A percentile compares a stretch with the other conserved stretches of the same genome.
Conservation (phyloP, 2,329 filamentous ascomycete species). For the Fonsecaea erecta region DNA sequence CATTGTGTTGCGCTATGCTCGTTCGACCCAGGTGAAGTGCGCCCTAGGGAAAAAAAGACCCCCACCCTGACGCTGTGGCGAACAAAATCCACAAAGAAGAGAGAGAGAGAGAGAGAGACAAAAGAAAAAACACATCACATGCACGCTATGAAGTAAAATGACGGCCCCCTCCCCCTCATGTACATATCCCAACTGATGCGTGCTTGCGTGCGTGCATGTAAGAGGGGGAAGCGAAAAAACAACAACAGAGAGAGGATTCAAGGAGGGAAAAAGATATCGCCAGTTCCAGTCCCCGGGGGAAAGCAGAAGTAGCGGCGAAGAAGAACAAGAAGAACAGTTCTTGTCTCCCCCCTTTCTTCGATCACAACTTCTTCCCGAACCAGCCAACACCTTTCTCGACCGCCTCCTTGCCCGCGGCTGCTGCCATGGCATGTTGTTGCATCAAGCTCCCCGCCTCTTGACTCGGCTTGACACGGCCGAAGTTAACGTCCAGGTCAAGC, state of each 20-base stretch:
- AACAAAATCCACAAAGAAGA: not conserved
- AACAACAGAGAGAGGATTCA: not conserved
- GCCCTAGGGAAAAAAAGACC: not conserved
- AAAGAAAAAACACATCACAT: not conserved
- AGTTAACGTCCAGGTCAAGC: constrained; percentile 90
- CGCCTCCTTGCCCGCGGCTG: constrained; percentile 1
- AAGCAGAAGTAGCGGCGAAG: not conserved
- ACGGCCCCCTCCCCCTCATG: not conserved
- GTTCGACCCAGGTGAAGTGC: not conserved
- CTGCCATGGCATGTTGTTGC: constrained; percentile 3
- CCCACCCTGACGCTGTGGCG: not conserved
- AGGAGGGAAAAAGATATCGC: not conserved
- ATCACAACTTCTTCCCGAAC: constrained; percentile 1
- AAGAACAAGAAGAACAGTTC: not conserved
- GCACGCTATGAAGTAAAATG: not conserved
- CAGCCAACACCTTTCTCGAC: constrained; percentile 12
- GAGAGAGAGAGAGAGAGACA: not conserved
- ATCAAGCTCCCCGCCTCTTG: constrained; percentile 35
- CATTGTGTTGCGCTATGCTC: not conserved
- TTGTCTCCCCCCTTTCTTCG: not conserved
- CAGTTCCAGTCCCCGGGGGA: not conserved
- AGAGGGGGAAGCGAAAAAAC: not conserved
- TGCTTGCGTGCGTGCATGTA: not conserved
- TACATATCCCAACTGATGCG: not conserved
- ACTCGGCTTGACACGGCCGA: constrained; percentile 73